Evolutionary conservation across 768 basidiomycete species (phyloP).

Genomic region (Fistulinella prunicolor): DNA sequence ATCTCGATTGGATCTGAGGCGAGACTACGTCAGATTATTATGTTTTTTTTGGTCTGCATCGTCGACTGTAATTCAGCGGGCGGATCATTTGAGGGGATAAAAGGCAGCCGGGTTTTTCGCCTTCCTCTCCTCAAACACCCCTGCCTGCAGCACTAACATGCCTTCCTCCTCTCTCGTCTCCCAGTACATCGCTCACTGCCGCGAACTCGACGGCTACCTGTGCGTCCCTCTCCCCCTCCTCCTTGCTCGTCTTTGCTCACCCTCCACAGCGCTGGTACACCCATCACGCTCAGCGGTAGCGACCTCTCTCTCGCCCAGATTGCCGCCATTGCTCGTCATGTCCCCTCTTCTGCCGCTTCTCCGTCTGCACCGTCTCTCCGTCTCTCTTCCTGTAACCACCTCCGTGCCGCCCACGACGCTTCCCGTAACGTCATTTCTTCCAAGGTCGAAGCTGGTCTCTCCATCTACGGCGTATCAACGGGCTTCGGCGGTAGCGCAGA

Average conservation of each 20-base stretch:
- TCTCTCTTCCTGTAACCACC: constrained; percentile 19
- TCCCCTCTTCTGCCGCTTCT: constrained; percentile 41
- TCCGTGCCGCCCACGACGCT: constrained; percentile 54
- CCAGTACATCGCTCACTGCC: constrained; percentile 56
- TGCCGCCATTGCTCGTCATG: constrained; percentile 67
- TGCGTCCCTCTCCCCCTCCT: constrained; percentile 30
- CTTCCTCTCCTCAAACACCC: not conserved
- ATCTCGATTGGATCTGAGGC: constrained; percentile 14
- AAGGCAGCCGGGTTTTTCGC: not conserved
- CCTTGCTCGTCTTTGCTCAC: not conserved
- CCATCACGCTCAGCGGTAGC: constrained; percentile 66
- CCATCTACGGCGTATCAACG: constrained; percentile 80
- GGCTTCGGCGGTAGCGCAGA: constrained; percentile 91
- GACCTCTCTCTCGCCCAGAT: constrained; percentile 74
- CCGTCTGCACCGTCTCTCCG: constrained; percentile 19
- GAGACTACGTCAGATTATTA: constrained; percentile 19
- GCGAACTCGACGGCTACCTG: constrained; percentile 66
- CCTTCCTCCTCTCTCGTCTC: constrained; percentile 42
- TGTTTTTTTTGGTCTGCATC: not conserved
- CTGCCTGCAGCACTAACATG: not conserved
- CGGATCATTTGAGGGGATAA: constrained; percentile 18
- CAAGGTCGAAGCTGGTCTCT: constrained; percentile 64
- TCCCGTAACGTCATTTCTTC: constrained; percentile 61
- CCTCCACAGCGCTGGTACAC: constrained; percentile 51
- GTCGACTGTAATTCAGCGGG: constrained; percentile 1